phyloP scores from a whole-genome alignment of 78 protist genomes.

The Dictyostelium firmibasis region DNA sequence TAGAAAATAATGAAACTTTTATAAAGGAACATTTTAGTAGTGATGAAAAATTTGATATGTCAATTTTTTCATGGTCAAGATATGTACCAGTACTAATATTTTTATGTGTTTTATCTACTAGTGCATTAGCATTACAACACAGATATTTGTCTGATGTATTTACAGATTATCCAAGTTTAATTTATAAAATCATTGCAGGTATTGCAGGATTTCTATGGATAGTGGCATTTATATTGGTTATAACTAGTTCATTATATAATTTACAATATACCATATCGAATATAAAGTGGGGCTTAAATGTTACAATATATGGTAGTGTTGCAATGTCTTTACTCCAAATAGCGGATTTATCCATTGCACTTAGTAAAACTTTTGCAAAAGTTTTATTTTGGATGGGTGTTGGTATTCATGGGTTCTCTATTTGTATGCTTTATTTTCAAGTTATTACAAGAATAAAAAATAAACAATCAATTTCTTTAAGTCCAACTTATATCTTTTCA shows the following conservation, averaged over 20 bases:
- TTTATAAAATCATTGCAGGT: slow-evolving; percentile 17
- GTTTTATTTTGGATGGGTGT: slow-evolving; percentile 17
- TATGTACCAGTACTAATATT: slow-evolving; percentile 19
- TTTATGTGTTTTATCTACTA: slow-evolving; percentile 11
- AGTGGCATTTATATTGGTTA: background rate
- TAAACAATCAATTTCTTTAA: background rate
- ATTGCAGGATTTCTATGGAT: slow-evolving; percentile 9
- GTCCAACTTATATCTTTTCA: slow-evolving; percentile 26
- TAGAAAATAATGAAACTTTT: background rate
- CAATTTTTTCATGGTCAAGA: background rate
- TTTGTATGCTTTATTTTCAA: background rate
- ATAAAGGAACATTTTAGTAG: background rate
- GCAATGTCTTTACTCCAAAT: slow-evolving; percentile 49
- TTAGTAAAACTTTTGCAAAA: background rate
- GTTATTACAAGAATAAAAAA: background rate
- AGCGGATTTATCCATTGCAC: background rate
- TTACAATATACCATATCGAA: background rate
- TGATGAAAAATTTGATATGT: background rate
- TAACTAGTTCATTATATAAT: background rate
- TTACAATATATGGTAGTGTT: background rate
- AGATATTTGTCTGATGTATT: background rate
- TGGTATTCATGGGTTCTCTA: background rate
- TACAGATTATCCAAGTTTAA: slow-evolving; percentile 4
- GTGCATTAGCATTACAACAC: slow-evolving; percentile 30
- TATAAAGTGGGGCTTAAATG: background rate